Evolutionary conservation across 768 basidiomycete genomes (phyloP).

Genomic region (Agrocybe praecox): DNA sequence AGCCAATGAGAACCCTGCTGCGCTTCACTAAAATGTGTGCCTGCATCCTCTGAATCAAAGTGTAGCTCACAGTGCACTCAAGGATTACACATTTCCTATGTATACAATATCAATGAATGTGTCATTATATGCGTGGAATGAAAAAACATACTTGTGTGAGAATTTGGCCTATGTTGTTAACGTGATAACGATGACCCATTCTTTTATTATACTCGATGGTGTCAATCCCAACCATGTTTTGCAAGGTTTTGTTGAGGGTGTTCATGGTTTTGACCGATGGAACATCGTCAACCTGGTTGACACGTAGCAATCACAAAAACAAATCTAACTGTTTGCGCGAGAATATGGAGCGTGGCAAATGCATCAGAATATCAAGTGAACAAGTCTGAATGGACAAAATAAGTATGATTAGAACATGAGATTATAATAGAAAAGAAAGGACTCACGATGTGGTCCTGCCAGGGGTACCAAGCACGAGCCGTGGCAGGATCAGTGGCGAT

Average conservation of each 20-base stretch:
- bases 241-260: neutral
- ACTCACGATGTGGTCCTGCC: constrained; percentile 18
- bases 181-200: constrained; percentile 4
- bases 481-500: neutral
- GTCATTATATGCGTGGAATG: too few species aligned
- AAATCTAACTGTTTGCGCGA: constrained; percentile 28
- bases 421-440: neutral
- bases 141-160: too few species aligned
- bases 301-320: constrained; percentile 26
- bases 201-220: neutral
- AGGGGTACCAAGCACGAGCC: constrained; percentile 13
- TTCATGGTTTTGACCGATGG: neutral
- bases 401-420: too few species aligned
- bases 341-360: constrained; percentile 32
- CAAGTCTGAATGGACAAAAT: constrained; percentile 19
- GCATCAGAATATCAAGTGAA: constrained; percentile 30
- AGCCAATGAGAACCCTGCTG: constrained; percentile 26
- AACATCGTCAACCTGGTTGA: neutral
- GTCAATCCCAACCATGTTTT: neutral
- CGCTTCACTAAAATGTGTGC: constrained; percentile 13
- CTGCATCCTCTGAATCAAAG: too few species aligned
- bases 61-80: too few species aligned
- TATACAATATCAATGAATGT: too few species aligned
- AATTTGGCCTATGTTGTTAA: constrained; percentile 1
- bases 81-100: too few species aligned